These are phyloP conservation scores for Amanita fuliginea DNA, from an alignment of 768 basidiomycete species.

Conservation along the genomic window DNA sequence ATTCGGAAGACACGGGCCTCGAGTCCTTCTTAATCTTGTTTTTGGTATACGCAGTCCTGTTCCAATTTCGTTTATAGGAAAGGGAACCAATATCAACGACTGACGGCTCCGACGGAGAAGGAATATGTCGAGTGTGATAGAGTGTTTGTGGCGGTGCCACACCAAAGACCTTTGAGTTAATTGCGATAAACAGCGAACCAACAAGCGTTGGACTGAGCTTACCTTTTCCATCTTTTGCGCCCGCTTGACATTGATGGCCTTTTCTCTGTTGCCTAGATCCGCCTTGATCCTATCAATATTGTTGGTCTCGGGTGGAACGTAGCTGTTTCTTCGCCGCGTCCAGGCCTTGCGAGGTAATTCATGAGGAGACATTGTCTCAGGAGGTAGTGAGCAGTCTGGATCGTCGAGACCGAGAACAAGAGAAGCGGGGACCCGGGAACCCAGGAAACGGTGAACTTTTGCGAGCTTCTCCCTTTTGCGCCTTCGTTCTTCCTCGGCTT, in stretches of 20 bases:
- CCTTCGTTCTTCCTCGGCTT: conserved; percentile 49
- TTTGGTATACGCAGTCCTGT: conserved; percentile 39
- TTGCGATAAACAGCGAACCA: conserved; percentile 1
- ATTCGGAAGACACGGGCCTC: conserved; percentile 58
- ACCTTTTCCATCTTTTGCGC: conserved; percentile 89
- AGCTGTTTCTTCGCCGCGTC: conserved; percentile 43
- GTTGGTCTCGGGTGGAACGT: conserved; percentile 40
- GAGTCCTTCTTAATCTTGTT: conserved; percentile 28
- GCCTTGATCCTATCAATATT: conserved; percentile 55
- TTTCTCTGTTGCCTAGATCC: conserved; percentile 62
- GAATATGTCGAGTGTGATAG: conserved; percentile 54
- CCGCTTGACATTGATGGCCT: conserved; percentile 68
- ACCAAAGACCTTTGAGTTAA: conserved; percentile 55
- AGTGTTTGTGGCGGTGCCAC: conserved; percentile 69
- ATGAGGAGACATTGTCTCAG: conserved; percentile 14
- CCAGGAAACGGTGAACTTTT: conserved; percentile 76
- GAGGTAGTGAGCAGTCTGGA: conserved; percentile 16
- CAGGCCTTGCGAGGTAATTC: conserved; percentile 25
- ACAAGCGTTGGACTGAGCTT: conserved; percentile 11
- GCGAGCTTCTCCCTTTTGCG: conserved; percentile 69
- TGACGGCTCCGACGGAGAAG: conserved; percentile 22
- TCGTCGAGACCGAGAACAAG: conserved; percentile 46
- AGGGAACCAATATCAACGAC: conserved; percentile 8
- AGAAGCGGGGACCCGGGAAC: conserved; percentile 65
- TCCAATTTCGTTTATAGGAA: conserved; percentile 25